Conservation (phyloP, 108 stramenopile species). For the Pseudonitzschia multiseries region DNA sequence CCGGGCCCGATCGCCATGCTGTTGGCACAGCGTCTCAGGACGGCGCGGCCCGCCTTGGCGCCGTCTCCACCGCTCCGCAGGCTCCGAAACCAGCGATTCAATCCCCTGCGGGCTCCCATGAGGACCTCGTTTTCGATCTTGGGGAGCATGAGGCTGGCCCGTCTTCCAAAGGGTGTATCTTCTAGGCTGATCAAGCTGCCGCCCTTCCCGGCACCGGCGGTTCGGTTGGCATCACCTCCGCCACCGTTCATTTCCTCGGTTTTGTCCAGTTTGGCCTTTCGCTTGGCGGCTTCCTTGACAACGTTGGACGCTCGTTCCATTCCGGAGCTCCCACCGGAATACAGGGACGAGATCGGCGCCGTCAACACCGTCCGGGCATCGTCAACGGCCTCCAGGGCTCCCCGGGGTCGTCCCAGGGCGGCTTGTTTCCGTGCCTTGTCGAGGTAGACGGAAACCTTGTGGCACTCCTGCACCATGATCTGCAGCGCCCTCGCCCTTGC, state of each 20-base stretch:
- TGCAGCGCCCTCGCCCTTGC: constrained; percentile 66
- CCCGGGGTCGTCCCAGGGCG: constrained; percentile 72
- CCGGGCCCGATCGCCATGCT: constrained; percentile 73
- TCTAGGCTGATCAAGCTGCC: constrained; percentile 49
- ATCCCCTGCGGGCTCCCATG: constrained; percentile 74
- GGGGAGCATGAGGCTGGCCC: constrained; percentile 82
- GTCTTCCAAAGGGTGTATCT: constrained; percentile 84
- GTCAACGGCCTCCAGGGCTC: constrained; percentile 84
- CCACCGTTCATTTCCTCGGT: constrained; percentile 16
- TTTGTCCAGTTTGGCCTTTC: constrained; percentile 21
- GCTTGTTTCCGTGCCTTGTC: constrained; percentile 79
- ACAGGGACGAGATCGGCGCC: constrained; percentile 61
- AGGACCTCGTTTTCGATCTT: constrained; percentile 90
- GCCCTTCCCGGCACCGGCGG: constrained; percentile 18
- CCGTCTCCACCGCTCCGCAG: constrained; percentile 89
- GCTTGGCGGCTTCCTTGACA: constrained; percentile 25
- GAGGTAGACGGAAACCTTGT: constrained; percentile 69
- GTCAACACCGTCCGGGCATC: constrained; percentile 79
- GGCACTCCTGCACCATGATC: constrained; percentile 78
- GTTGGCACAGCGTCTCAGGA: constrained; percentile 70
- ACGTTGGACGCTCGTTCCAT: constrained; percentile 37
- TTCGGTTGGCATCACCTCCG: background rate
- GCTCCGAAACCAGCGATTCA: constrained; percentile 85
- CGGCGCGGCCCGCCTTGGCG: constrained; percentile 82
- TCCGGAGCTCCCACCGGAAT: constrained; percentile 24